phyloP scores from a whole-genome alignment of 78 protist species.

The Dictyostelium brefeldianum region DNA sequence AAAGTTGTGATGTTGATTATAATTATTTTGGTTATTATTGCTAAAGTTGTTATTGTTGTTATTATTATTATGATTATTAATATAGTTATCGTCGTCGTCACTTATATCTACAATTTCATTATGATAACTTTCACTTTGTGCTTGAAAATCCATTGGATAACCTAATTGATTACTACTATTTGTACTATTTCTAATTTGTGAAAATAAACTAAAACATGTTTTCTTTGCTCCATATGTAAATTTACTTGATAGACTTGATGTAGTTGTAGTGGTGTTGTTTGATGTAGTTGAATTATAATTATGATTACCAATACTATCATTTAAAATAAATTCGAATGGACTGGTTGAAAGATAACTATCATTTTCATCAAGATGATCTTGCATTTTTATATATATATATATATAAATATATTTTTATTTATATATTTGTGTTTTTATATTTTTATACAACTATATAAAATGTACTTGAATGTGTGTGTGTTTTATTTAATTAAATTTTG shows the following conservation, averaged over 20 bases:
- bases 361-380: not conserved
- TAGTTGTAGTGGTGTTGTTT: too few species aligned
- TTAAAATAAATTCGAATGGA: slow-evolving; percentile 39
- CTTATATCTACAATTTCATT: slow-evolving; percentile 18
- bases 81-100: slow-evolving; percentile 5
- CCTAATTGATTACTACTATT: not conserved
- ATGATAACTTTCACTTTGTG: not conserved
- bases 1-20: not conserved
- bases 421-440: too few species aligned
- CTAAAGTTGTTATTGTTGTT: not conserved
- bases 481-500: too few species aligned
- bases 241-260: not conserved
- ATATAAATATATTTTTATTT: too few species aligned
- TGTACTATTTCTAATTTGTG: slow-evolving; percentile 3
- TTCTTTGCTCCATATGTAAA: slow-evolving; percentile 5
- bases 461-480: too few species aligned
- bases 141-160: not conserved
- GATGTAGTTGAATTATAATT: not conserved
- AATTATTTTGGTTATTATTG: not conserved
- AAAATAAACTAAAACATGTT: not conserved
- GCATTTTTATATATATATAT: too few species aligned
- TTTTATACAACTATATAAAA: too few species aligned
- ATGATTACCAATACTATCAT: slow-evolving; percentile 3
- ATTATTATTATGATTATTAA: not conserved
- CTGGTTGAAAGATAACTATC: not conserved